Conservation (phyloP, 352 stramenopile genomes). For the Blastocystis sp. region DNA sequence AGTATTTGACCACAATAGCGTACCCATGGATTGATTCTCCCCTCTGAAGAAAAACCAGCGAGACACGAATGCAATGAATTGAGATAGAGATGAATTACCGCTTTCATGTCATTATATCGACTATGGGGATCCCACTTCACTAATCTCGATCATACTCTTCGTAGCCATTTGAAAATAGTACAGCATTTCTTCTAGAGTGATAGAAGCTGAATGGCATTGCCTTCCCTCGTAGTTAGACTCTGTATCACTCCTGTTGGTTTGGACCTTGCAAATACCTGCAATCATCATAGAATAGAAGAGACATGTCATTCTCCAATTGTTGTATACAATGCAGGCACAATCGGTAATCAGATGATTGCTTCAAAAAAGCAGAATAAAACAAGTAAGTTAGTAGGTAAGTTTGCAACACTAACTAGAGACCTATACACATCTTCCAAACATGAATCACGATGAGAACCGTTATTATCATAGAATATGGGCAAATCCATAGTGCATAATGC, state of each 20-base stretch:
- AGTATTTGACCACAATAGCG: constrained; percentile 35
- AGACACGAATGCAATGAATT: constrained; percentile 5
- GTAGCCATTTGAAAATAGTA: constrained; percentile 40
- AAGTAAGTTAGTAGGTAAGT: constrained; percentile 11
- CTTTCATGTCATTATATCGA: constrained; percentile 58
- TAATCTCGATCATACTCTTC: constrained; percentile 31
- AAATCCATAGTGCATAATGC: neutral
- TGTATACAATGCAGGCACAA: constrained; percentile 17
- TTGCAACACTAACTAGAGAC: constrained; percentile 44
- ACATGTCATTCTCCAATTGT: neutral
- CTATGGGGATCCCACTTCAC: constrained; percentile 60
- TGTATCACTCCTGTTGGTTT: too few relatives aligned
- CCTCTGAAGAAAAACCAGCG: constrained; percentile 39
- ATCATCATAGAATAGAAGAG: neutral
- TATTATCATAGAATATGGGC: constrained; percentile 26
- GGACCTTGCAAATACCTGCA: too few relatives aligned
- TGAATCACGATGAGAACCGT: neutral
- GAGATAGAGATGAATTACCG: neutral
- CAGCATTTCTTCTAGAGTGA: too few relatives aligned
- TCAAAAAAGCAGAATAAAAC: constrained; percentile 8
- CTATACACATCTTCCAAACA: constrained; percentile 7
- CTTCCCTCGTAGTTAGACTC: too few relatives aligned
- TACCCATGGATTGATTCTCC: constrained; percentile 33
- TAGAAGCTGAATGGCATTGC: too few relatives aligned
- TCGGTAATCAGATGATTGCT: constrained; percentile 12